Percentiles rank a stretch among this genome's conserved stretches.
Evolutionary conservation across 305 asterid species (phyloP).

Genomic region (Fraxinus dipetala): DNA sequence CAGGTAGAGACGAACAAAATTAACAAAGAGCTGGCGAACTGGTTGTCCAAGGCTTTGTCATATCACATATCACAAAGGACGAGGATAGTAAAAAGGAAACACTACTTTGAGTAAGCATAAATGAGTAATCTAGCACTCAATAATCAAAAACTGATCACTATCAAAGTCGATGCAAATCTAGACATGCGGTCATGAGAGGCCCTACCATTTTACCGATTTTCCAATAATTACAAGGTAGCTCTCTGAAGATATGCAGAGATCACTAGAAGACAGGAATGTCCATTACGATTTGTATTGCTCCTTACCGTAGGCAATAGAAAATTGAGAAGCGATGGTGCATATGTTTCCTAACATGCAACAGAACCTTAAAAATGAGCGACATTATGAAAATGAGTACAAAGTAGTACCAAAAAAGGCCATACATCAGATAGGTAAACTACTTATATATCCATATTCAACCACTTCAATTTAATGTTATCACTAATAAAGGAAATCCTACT

Average conservation of each 20-base stretch:
- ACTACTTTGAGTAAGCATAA: too few species aligned
- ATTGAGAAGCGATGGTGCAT: not conserved
- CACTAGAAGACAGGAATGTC: not conserved
- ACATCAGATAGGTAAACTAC: not conserved
- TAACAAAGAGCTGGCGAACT: slow-evolving; percentile 17
- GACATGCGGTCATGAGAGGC: not conserved
- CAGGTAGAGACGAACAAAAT: not conserved
- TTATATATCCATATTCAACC: not conserved
- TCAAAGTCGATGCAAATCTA: not conserved
- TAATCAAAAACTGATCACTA: not conserved
- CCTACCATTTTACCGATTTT: not conserved
- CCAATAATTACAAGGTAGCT: slow-evolving; percentile 1
- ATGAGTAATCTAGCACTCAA: not conserved
- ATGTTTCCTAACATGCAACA: not conserved
- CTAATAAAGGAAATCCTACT: not conserved
- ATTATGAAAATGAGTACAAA: not conserved
- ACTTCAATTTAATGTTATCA: not conserved
- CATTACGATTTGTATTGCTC: not conserved
- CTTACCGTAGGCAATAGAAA: not conserved
- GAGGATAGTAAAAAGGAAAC: not conserved
- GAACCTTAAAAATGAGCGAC: not conserved
- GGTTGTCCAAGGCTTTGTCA: slow-evolving; percentile 10
- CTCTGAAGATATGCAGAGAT: not conserved
- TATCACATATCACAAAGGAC: not conserved
- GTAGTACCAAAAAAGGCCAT: not conserved